phyloP scores from a whole-genome alignment of 805 yeast species.

The Zygoascus flipseniorum region DNA sequence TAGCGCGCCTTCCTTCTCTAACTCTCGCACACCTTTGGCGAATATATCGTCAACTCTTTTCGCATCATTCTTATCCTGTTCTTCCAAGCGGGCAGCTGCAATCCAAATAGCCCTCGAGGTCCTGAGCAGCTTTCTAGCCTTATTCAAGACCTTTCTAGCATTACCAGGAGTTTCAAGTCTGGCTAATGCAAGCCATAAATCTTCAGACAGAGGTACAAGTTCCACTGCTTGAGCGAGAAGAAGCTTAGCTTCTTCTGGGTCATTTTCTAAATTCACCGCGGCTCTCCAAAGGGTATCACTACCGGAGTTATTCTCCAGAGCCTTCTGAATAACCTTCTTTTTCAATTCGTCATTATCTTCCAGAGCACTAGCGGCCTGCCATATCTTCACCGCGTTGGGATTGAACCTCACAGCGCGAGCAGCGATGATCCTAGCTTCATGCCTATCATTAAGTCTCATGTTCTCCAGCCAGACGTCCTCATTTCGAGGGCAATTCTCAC shows the following conservation, averaged over 20 bases:
- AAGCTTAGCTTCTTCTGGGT: constrained; percentile 39
- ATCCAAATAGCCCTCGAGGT: constrained; percentile 55
- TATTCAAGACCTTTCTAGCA: constrained; percentile 47
- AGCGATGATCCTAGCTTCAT: constrained; percentile 49
- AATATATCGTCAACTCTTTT: constrained; percentile 36
- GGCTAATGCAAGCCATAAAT: constrained; percentile 56
- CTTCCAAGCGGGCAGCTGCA: constrained; percentile 62
- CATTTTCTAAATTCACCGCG: constrained; percentile 52
- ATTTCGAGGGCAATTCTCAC: constrained; percentile 52
- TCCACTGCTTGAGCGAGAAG: constrained; percentile 60
- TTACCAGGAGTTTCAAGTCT: constrained; percentile 36
- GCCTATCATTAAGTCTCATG: constrained; percentile 48
- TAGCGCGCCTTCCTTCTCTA: constrained; percentile 29
- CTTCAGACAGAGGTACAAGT: constrained; percentile 54
- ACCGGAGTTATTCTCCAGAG: constrained; percentile 55
- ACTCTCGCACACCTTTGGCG: constrained; percentile 39
- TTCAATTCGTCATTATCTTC: constrained; percentile 51
- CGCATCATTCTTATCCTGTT: constrained; percentile 35
- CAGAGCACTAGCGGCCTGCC: constrained; percentile 63
- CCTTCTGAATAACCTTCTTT: constrained; percentile 57
- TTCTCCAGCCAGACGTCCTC: constrained; percentile 81
- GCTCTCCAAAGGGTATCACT: constrained; percentile 59
- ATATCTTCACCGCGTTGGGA: constrained; percentile 49
- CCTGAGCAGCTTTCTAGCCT: constrained; percentile 49
- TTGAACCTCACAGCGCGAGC: constrained; percentile 56